Conservation (phyloP, 2,329 filamentous ascomycete genomes). For the Phoma sp. region DNA sequence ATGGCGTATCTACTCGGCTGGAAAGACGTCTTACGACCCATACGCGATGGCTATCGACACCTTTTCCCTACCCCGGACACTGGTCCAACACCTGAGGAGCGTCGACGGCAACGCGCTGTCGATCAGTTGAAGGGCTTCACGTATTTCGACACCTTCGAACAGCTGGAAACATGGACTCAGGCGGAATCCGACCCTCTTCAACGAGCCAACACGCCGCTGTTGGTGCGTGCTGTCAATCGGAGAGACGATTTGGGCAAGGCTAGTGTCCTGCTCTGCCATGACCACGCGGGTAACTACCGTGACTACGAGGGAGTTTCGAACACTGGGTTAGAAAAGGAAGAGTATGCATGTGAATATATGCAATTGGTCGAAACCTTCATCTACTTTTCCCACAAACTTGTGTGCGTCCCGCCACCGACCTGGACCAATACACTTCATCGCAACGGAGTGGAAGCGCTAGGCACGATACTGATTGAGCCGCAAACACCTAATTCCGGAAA, state of each 20-base stretch:
- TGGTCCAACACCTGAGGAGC: slow-evolving; percentile 44
- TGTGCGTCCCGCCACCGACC: slow-evolving; percentile 53
- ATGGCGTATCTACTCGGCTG: slow-evolving; percentile 41
- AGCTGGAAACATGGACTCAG: slow-evolving; percentile 45
- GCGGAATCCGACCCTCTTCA: slow-evolving; percentile 44
- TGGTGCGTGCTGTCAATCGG: slow-evolving; percentile 23
- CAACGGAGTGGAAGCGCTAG: slow-evolving; percentile 53
- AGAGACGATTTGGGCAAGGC: slow-evolving; percentile 19
- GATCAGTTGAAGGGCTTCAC: slow-evolving; percentile 49
- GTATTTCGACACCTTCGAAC: slow-evolving; percentile 51
- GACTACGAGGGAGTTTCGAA: slow-evolving; percentile 50
- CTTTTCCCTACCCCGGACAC: slow-evolving; percentile 44
- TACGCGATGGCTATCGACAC: slow-evolving; percentile 49
- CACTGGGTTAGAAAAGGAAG: slow-evolving; percentile 34
- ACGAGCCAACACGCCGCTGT: slow-evolving; percentile 48
- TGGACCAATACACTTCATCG: slow-evolving; percentile 57
- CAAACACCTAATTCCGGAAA: slow-evolving; percentile 44
- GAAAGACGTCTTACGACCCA: slow-evolving; percentile 50
- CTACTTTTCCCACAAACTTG: slow-evolving; percentile 58
- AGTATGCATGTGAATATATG: slow-evolving; percentile 53
- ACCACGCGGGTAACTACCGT: slow-evolving; percentile 54
- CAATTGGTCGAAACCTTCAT: slow-evolving; percentile 53
- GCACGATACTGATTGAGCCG: slow-evolving; percentile 54
- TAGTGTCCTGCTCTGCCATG: slow-evolving; percentile 47
- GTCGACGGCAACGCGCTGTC: slow-evolving; percentile 33